Percentiles rank a stretch among this genome's conserved stretches.
phyloP scores from a whole-genome alignment of 345 rosid genomes.

The Geranium rotundifolium region DNA sequence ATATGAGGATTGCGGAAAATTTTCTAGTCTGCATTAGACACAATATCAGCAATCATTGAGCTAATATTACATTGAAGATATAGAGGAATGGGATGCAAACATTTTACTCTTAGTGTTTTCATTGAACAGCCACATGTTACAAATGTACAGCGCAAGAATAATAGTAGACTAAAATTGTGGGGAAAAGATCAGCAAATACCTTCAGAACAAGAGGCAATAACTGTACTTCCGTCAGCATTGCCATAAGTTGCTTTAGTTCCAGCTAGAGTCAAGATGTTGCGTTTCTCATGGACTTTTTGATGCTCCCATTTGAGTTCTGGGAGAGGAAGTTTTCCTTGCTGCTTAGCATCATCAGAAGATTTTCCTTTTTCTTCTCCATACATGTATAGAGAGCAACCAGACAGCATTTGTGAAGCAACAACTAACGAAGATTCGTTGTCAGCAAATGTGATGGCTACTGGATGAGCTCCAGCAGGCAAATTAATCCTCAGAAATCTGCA shows the following conservation, averaged over 20 bases:
- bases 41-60: too few relatives aligned
- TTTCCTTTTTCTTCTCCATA: slow-evolving; percentile 72
- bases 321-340: slow-evolving; percentile 64
- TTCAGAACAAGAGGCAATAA: slow-evolving; percentile 88
- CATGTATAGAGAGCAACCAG: slow-evolving; percentile 74
- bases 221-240: slow-evolving; percentile 69
- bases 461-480: slow-evolving; percentile 85
- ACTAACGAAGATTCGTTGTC: slow-evolving; percentile 75
- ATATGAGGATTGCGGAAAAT: too few relatives aligned
- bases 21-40: too few relatives aligned
- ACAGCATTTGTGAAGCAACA: slow-evolving; percentile 49
- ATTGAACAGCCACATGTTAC: too few relatives aligned
- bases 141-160: too few relatives aligned
- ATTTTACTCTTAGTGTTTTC: too few relatives aligned
- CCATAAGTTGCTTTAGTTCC: slow-evolving; percentile 82
- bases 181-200: slow-evolving; percentile 25
- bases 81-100: too few relatives aligned
- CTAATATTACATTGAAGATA: too few relatives aligned
- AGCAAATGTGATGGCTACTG: slow-evolving; percentile 58
- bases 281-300: slow-evolving; percentile 59
- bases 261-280: slow-evolving; percentile 48
- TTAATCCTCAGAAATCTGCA: slow-evolving; percentile 69
- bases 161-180: not conserved
- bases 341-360: slow-evolving; percentile 38
- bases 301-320: slow-evolving; percentile 85